A percentile compares a stretch with the other conserved stretches of the same genome.
These are phyloP conservation scores for Phytophthora colocasiae DNA, from an alignment of 352 stramenopile species.

Conservation along the genomic window DNA sequence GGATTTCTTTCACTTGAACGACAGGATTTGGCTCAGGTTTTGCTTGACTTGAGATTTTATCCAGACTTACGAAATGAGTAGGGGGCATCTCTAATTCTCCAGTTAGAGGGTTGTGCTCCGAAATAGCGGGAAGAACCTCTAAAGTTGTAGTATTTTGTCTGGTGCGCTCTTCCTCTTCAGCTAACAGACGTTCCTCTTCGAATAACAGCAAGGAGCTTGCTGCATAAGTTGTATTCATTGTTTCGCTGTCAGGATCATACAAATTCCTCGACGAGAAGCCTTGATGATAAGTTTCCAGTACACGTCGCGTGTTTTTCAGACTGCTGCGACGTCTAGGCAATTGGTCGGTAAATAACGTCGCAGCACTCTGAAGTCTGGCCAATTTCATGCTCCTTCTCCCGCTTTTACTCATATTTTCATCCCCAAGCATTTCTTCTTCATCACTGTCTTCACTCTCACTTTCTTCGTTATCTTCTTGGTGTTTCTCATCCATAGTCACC, in stretches of 20 bases:
- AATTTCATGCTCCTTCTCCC: background rate
- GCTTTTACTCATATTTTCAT: background rate
- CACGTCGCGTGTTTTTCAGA: constrained; percentile 41
- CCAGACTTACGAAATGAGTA: constrained; percentile 43
- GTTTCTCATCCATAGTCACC: constrained; percentile 13
- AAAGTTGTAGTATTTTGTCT: constrained; percentile 12
- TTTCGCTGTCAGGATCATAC: constrained; percentile 35
- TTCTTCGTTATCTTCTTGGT: background rate
- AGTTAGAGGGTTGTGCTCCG: constrained; percentile 54
- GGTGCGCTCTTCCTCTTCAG: constrained; percentile 21
- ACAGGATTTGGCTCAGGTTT: background rate
- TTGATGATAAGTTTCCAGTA: constrained; percentile 59
- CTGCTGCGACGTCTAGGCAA: constrained; percentile 46
- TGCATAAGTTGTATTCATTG: constrained; percentile 61
- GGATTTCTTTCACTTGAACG: background rate
- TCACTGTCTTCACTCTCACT: constrained; percentile 2
- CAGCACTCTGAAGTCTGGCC: constrained; percentile 1
- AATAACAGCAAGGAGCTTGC: constrained; percentile 61
- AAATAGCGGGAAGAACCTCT: constrained; percentile 9
- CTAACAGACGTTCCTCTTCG: constrained; percentile 44
- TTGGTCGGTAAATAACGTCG: constrained; percentile 12
- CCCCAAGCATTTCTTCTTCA: background rate
- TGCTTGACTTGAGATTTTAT: background rate
- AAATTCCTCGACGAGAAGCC: constrained; percentile 34
- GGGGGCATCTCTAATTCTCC: constrained; percentile 44